Conservation (phyloP, 768 basidiomycete species). For the Lentinus brumalis region DNA sequence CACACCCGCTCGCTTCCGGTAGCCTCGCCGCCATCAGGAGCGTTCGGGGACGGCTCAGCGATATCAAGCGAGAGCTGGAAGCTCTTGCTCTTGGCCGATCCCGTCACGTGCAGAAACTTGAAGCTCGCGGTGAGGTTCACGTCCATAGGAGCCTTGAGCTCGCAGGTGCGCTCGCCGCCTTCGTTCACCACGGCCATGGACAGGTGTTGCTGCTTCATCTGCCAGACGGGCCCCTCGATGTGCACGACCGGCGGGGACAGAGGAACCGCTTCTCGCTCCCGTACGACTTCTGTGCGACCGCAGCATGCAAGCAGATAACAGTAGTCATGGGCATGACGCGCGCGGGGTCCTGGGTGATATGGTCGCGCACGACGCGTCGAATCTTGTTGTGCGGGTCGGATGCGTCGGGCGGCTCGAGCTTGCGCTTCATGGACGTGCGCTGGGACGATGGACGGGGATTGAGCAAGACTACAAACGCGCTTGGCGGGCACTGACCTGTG, state of each 20-base stretch:
- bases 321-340: conserved; percentile 89
- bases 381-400: conserved; percentile 77
- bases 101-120: conserved; percentile 89
- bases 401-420: conserved; percentile 63
- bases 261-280: conserved; percentile 94
- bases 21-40: conserved; percentile 43
- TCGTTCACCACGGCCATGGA: conserved; percentile 88
- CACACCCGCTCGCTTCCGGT: conserved; percentile 65
- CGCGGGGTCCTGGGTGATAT: conserved; percentile 72
- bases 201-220: conserved; percentile 78
- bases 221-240: conserved; percentile 86
- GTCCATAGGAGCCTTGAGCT: conserved; percentile 83
- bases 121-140: conserved; percentile 86
- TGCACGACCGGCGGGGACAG: conserved; percentile 93
- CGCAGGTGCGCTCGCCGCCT: conserved; percentile 78
- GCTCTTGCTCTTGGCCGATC: conserved; percentile 87
- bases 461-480: conserved; percentile 8
- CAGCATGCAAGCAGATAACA: conserved; percentile 87
- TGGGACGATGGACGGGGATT: conserved; percentile 24
- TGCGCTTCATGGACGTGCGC: conserved; percentile 65
- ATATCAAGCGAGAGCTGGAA: conserved; percentile 87
- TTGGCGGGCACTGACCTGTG: conserved; percentile 10
- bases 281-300: conserved; percentile 95
- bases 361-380: conserved; percentile 81
- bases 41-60: conserved; percentile 64